A percentile compares a stretch with the other conserved stretches of the same genome.
These are phyloP conservation scores for Cercospora canescens DNA, from an alignment of 2,329 filamentous ascomycete species.

Conservation along the genomic window DNA sequence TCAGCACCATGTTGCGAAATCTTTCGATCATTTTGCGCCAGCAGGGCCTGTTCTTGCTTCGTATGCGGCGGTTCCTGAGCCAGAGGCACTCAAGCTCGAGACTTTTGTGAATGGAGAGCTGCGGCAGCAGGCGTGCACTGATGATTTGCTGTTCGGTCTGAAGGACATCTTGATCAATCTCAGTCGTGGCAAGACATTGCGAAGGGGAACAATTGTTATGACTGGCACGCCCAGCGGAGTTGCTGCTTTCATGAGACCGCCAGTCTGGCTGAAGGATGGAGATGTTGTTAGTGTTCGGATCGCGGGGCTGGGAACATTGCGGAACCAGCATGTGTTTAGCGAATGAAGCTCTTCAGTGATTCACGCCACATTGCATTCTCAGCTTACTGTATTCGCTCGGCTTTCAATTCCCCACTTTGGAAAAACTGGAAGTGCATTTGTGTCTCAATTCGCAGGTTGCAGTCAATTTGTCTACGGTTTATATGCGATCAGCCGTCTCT, in stretches of 20 bases:
- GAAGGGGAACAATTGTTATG: neutral
- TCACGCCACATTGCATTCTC: neutral
- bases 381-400: neutral
- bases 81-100: slow-evolving; percentile 43
- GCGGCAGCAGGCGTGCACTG: slow-evolving; percentile 44
- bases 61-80: slow-evolving; percentile 42
- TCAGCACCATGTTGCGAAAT: slow-evolving; percentile 43
- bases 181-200: slow-evolving; percentile 42
- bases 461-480: no score
- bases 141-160: slow-evolving; percentile 48
- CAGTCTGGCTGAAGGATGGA: neutral
- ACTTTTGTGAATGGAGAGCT: slow-evolving; percentile 53
- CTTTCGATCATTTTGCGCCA: slow-evolving; percentile 58
- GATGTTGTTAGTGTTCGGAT: neutral
- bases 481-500: neutral
- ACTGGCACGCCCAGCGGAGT: neutral
- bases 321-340: neutral
- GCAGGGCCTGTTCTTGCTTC: slow-evolving; percentile 35
- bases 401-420: neutral
- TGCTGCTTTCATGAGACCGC: neutral
- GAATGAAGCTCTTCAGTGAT: neutral
- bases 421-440: no score
- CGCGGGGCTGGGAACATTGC: neutral
- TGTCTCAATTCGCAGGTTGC: no score
- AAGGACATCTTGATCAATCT: slow-evolving; percentile 35